These are phyloP conservation scores for Bolboschoenus planiculmis DNA, from an alignment of 176 grass and related monocot species.

Conservation along the genomic window DNA sequence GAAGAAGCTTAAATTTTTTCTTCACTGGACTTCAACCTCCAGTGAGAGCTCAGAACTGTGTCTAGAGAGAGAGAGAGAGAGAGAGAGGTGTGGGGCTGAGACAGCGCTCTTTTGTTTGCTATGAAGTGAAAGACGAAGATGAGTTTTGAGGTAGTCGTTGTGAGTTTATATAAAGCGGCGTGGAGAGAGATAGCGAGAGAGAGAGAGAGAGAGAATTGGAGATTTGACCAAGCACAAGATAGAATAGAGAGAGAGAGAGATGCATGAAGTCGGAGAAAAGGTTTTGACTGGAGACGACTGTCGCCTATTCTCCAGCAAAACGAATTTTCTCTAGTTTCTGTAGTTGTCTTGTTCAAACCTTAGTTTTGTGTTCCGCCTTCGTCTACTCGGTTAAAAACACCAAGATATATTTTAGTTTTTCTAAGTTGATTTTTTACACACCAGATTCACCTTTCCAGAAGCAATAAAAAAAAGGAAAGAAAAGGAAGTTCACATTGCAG, in stretches of 20 bases:
- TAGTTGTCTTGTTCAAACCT: no score
- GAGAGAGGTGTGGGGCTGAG: background rate
- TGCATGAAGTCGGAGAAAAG: background rate
- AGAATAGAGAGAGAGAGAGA: background rate
- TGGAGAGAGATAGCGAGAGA: background rate
- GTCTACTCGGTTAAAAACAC: no score
- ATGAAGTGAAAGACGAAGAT: background rate
- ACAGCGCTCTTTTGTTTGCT: background rate
- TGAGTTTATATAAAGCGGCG: background rate
- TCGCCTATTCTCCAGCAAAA: background rate
- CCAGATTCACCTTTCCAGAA: no score
- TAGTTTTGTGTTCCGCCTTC: no score
- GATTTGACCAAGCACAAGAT: background rate
- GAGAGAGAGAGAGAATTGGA: background rate
- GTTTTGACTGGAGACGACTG: background rate
- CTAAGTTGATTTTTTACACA: no score
- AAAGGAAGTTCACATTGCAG: no score
- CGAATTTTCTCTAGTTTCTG: background rate
- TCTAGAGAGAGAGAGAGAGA: no score
- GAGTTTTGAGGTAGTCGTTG: background rate
- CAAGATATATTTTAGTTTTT: no score
- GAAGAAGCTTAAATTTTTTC: no score
- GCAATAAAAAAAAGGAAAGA: no score
- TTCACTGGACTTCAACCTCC: no score
- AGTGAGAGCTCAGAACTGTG: background rate